Evolutionary conservation across 129 eudicot genomes (phyloP).

Genomic region (Apium graveolens): DNA sequence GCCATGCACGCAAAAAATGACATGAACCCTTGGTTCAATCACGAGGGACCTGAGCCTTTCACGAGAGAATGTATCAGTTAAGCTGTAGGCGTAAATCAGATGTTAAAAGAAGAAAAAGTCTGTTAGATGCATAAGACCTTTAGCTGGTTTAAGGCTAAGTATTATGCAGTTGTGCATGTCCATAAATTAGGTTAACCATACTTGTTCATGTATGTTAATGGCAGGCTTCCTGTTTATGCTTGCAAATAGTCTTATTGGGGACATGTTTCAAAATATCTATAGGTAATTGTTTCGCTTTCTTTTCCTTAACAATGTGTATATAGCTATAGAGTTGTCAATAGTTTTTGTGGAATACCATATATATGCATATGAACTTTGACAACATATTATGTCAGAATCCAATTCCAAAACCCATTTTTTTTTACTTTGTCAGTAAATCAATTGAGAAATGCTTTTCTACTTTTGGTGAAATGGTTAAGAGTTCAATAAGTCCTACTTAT

Average conservation of each 20-base stretch:
- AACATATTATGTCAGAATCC: not conserved
- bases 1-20: not conserved
- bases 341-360: too few relatives aligned
- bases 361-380: not conserved
- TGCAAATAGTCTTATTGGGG: not conserved
- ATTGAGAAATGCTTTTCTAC: too few relatives aligned
- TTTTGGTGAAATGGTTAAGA: not conserved
- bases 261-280: not conserved
- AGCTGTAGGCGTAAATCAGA: not conserved
- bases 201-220: not conserved
- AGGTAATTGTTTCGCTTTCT: not conserved
- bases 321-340: not conserved
- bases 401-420: too few relatives aligned
- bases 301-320: not conserved
- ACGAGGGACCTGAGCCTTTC: not conserved
- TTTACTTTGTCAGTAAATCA: too few relatives aligned
- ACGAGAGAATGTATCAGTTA: not conserved
- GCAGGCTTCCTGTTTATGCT: not conserved
- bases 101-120: constrained; percentile 28
- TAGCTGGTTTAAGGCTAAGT: constrained; percentile 35
- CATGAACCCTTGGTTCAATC: not conserved
- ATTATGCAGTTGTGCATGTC: constrained; percentile 22
- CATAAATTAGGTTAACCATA: not conserved
- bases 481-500: not conserved
- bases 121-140: constrained; percentile 22